Evolutionary conservation across 2,329 filamentous ascomycete species (phyloP).

Genomic region (Ceratocystis lukuohia): DNA sequence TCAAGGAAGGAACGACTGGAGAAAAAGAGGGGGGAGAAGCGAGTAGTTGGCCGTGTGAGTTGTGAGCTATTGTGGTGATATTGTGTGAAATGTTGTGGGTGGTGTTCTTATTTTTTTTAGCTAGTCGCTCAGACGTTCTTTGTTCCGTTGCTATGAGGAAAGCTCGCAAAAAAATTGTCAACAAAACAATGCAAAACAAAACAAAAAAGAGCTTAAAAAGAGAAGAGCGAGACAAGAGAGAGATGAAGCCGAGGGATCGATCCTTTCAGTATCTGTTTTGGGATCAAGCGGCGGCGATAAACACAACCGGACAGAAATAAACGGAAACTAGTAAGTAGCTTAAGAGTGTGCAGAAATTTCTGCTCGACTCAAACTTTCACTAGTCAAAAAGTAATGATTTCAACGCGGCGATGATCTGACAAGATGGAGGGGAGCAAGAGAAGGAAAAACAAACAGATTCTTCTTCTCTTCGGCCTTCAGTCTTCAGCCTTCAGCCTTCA

Average conservation of each 20-base stretch:
- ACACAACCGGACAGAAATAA: too few species aligned
- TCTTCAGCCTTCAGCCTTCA: too few species aligned
- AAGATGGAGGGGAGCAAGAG: too few species aligned
- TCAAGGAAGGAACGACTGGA: not conserved
- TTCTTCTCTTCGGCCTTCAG: too few species aligned
- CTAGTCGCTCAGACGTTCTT: not conserved
- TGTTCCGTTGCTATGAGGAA: not conserved
- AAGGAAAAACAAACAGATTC: too few species aligned
- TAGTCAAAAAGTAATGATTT: too few species aligned
- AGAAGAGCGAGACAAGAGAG: not conserved
- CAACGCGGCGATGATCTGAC: too few species aligned
- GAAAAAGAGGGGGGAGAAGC: not conserved
- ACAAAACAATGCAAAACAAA: not conserved
- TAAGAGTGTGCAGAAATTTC: too few species aligned
- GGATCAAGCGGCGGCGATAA: not conserved
- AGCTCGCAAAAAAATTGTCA: not conserved
- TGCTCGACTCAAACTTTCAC: too few species aligned
- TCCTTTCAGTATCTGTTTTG: not conserved
- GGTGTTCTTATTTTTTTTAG: not conserved
- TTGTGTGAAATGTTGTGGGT: not conserved
- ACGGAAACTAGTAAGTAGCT: too few species aligned
- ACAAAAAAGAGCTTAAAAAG: not conserved
- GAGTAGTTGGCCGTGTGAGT: not conserved
- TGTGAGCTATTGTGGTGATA: not conserved
- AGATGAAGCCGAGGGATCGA: not conserved